Evolutionary conservation across 73 alveolate species (phyloP).

Genomic region (Effrenium voratum): DNA sequence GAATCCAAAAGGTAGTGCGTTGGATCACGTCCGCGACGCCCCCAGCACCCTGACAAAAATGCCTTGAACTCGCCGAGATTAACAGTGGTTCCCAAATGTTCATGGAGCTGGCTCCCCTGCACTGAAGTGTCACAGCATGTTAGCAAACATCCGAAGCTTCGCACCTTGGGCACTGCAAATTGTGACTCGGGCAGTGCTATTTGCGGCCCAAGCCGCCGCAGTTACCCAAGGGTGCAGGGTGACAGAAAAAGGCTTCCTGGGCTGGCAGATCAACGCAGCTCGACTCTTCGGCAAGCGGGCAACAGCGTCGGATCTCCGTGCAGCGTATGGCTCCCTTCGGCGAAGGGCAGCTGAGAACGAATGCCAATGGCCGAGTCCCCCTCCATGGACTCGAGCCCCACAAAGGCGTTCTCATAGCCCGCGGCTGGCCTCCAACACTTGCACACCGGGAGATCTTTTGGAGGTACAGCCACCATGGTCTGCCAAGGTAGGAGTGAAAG

Average conservation of each 20-base stretch:
- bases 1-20: no score
- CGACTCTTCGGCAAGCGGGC: background rate
- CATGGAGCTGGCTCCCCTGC: no score
- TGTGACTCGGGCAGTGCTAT: no score
- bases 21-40: background rate
- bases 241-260: conserved; percentile 34
- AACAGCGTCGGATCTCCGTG: background rate
- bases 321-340: background rate
- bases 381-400: conserved; percentile 28
- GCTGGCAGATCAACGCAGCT: background rate
- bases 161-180: no score
- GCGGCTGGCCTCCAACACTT: conserved; percentile 22
- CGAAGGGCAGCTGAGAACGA: conserved; percentile 40
- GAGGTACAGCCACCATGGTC: no score
- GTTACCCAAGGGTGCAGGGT: conserved; percentile 37
- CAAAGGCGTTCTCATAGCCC: background rate
- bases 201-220: background rate
- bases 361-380: conserved; percentile 5
- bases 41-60: background rate
- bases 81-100: no score
- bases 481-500: no score
- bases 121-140: no score
- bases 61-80: no score
- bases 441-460: no score
- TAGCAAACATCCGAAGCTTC: background rate